Evolutionary conservation across 2,329 filamentous ascomycete genomes (phyloP), one percentile per base, ranked within the genome.

Genomic region (Nothophoma quercina): DNA sequence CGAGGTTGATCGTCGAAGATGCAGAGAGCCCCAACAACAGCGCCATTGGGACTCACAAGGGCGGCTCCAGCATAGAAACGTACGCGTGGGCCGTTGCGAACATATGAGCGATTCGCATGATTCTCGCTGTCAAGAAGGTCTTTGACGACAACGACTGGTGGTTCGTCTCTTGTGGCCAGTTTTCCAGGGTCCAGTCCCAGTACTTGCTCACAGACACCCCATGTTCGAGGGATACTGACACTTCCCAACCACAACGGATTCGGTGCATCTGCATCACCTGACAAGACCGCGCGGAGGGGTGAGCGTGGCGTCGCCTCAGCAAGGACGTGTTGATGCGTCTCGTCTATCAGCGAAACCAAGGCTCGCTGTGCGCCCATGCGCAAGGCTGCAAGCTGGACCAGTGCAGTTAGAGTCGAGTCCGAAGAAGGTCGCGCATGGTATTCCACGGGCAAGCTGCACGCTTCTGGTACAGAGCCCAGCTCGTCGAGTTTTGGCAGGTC

Each of bases 291-390:
- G 16, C 50, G 64, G 6, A 75, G 59, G 1, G 67, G 64, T 4
- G 66, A 50, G 21, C 60, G 47, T 15, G 68, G 60, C 1, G 73
- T 75, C 6, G 73, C 72, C 55, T 77, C 75, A 19, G 72, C 72
- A 6, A 77, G 62, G 25, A 76, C 65, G 40, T 75, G 70, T 45
- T 75, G 71, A 16, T 60, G 56, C 7, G 62, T 46, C 2, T 59
- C 60, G 47, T 76, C 73, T 34, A 76, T 59, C 8, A 77, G 58
- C 3, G 73, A 75, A 3, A 76, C 59, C 59, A 74, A 65, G 23
- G 71, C 64, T 15, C 74, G 65, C 21, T 63, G 52, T 13, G 59
- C 68, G n/a, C 63, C 55, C 32, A 76, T 62, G 13, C 71, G 66
- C 23, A 75, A 57, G 2, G 70, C 60, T 3, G 69, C 70, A 25